A percentile compares a stretch with the other conserved stretches of the same genome.
phyloP scores from a whole-genome alignment of 805 yeast species.

The Lipomyces chichibuensis region DNA sequence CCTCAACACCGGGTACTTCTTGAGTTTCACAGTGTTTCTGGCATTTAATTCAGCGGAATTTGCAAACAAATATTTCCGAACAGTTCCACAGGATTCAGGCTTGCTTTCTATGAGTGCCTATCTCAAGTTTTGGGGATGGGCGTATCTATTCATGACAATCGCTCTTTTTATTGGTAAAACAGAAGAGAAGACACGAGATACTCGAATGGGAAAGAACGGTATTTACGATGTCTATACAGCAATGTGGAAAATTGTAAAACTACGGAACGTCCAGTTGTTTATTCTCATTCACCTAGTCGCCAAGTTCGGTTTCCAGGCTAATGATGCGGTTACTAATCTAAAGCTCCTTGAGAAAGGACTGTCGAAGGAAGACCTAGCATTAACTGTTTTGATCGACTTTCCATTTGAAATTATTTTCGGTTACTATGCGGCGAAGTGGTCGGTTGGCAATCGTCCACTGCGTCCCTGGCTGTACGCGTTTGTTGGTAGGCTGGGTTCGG shows the following conservation, averaged over 20 bases:
- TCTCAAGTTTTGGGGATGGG: slow-evolving; percentile 73
- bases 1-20: slow-evolving; percentile 87
- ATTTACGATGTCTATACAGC: slow-evolving; percentile 42
- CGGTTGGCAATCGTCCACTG: slow-evolving; percentile 67
- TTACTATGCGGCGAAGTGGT: slow-evolving; percentile 94
- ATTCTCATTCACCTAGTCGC: slow-evolving; percentile 75
- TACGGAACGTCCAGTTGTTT: slow-evolving; percentile 71
- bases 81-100: slow-evolving; percentile 63
- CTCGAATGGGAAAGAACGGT: slow-evolving; percentile 42
- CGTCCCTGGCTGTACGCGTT: slow-evolving; percentile 90
- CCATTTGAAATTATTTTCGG: slow-evolving; percentile 96
- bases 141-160: slow-evolving; percentile 68
- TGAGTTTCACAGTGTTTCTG: slow-evolving; percentile 86
- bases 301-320: slow-evolving; percentile 92
- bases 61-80: slow-evolving; percentile 80
- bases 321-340: slow-evolving; percentile 92
- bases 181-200: slow-evolving; percentile 63
- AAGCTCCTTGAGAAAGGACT: slow-evolving; percentile 89
- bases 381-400: slow-evolving; percentile 89
- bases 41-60: slow-evolving; percentile 92
- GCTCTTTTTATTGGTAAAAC: slow-evolving; percentile 61
- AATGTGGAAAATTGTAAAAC: slow-evolving; percentile 49
- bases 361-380: slow-evolving; percentile 88
- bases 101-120: slow-evolving; percentile 74
- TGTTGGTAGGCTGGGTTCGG: slow-evolving; percentile 77